phyloP scores from a whole-genome alignment of 495 filamentous ascomycete species.

The Lasiosphaeriaceae sp. region DNA sequence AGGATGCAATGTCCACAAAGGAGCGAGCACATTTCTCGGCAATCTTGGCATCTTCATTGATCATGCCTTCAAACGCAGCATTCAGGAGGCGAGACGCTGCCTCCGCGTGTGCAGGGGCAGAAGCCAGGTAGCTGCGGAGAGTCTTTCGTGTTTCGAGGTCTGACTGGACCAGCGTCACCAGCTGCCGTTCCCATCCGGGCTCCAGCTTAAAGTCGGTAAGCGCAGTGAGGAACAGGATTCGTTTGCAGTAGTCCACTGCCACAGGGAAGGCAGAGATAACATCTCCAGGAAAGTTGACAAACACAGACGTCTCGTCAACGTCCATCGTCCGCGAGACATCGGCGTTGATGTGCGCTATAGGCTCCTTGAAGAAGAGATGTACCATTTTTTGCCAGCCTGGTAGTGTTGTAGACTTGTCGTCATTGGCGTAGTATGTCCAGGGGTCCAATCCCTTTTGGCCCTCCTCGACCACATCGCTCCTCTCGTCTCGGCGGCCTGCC shows the following conservation, averaged over 20 bases:
- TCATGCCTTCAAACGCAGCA: conserved; percentile 57
- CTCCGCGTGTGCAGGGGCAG: conserved; percentile 22
- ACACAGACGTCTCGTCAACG: conserved; percentile 31
- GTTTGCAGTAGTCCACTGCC: conserved; percentile 66
- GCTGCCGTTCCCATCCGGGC: conserved; percentile 78
- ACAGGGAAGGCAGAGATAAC: conserved; percentile 55
- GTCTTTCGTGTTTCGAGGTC: conserved; percentile 56
- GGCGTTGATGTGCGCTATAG: conserved; percentile 26
- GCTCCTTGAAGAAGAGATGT: conserved; percentile 39
- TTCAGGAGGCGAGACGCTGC: conserved; percentile 40
- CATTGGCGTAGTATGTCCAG: conserved; percentile 43
- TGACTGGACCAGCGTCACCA: conserved; percentile 65
- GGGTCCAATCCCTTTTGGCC: conserved; percentile 76
- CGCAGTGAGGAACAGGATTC: conserved; percentile 70
- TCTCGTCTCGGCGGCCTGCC: conserved; percentile 56
- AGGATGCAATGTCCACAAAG: conserved; percentile 64
- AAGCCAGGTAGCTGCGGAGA: conserved; percentile 47
- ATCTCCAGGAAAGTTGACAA: conserved; percentile 39
- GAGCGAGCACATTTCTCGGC: conserved; percentile 53
- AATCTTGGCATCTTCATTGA: conserved; percentile 42
- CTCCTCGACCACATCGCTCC: conserved; percentile 83
- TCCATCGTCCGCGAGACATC: conserved; percentile 18
- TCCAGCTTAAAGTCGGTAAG: conserved; percentile 62
- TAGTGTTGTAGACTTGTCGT: conserved; percentile 30
- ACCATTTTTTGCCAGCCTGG: conserved; percentile 48